Base-by-base conservation (phyloP, 129 eudicot genomes). In the Centella asiatica region DNA sequence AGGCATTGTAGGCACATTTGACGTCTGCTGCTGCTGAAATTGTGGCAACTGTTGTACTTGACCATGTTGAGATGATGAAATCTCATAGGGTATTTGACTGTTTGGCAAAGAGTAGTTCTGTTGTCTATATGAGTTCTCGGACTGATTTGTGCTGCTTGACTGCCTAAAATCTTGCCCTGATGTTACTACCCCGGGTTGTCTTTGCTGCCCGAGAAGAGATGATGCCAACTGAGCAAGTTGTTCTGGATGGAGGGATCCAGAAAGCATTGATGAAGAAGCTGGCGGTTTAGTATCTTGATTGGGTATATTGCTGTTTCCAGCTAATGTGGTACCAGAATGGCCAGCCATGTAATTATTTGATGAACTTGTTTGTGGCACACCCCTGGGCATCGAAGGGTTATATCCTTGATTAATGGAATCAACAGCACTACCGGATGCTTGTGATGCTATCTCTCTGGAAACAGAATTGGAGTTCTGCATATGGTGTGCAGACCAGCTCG, bases 161-260 rank as follows among this genome's bases (percentile, higher is more conserved):
- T 76, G 84, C 62, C 84, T 74, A 59, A 64, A 78, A 27, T 76
- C 93, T 44, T 74, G 83, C 15, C 70, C 75, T 2, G 33, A n/a
- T 18, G 83, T 68, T 15, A 49, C 69, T 60, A 71, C 75, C 57
- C 70, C 72, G 3, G 70, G 40, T 65, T 82, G 97, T 82, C 86
- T 71, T 4, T 77, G 55, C 46, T 75, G 94, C 59, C 89, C 89
- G 63, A 90, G 78, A 78, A 76, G 82, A n/a, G 95, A 71, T 4
- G 85, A 66, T 3, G 95, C 86, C 51, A 87, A 62, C 62, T 74
- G 85, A 0, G 89, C 85, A 24, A 85, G 92, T 62, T 85, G 87
- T 28, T 85, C 90, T 31, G 81, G 77, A 60, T 80, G 88, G 44
- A 85, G 68, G 31, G 66, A 74, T 8, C 77, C 69, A 33, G 45